phyloP scores from a whole-genome alignment of 805 yeast genomes.

The Pichia rugopelliculosa region DNA sequence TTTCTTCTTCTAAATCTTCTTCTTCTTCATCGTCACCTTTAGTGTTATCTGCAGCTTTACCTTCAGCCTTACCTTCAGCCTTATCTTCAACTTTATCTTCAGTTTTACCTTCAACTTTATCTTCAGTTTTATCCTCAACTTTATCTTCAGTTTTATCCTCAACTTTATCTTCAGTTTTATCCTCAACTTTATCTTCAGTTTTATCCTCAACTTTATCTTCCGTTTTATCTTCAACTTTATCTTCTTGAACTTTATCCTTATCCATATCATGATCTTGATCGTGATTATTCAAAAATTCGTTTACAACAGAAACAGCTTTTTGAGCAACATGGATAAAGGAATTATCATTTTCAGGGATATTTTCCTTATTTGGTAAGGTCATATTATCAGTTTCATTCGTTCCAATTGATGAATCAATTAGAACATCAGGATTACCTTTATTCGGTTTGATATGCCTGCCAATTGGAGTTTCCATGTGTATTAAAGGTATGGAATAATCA shows the following conservation, averaged over 20 bases:
- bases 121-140: no score
- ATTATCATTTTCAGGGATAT: background rate
- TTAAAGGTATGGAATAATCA: constrained; percentile 2
- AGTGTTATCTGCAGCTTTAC: background rate
- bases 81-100: no score
- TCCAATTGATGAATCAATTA: background rate
- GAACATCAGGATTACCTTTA: background rate
- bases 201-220: no score
- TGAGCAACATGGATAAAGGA: constrained; percentile 1
- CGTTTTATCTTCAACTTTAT: no score
- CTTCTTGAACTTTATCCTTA: no score
- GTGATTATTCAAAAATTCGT: constrained; percentile 4
- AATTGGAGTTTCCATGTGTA: background rate
- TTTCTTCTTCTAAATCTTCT: background rate
- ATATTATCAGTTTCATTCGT: background rate
- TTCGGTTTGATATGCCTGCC: constrained; percentile 1
- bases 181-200: no score
- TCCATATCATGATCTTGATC: no score
- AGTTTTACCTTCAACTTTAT: no score
- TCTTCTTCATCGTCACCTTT: background rate
- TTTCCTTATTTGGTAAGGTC: background rate
- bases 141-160: no score
- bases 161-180: no score
- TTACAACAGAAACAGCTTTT: constrained; percentile 6
- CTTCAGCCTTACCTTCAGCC: no score